phyloP scores from a whole-genome alignment of 1,284 basidiomycete genomes.

The Afroboletus lepidellus region DNA sequence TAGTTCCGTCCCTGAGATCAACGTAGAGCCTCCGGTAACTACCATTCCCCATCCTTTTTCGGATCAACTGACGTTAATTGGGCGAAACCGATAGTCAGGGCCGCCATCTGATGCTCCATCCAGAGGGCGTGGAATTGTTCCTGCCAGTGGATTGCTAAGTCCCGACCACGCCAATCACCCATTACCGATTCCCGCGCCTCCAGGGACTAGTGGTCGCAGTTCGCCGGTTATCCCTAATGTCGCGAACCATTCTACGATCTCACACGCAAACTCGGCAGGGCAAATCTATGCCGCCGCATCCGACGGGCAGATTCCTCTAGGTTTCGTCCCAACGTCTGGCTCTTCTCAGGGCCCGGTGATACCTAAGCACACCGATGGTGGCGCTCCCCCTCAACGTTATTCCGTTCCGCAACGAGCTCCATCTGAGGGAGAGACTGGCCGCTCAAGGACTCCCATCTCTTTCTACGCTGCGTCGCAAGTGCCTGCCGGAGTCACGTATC shows the following conservation, averaged over 20 bases:
- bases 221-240: constrained; percentile 15
- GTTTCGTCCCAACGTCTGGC: constrained; percentile 11
- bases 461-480: constrained; percentile 31
- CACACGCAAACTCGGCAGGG: constrained; percentile 13
- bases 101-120: constrained; percentile 36
- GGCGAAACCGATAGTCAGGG: constrained; percentile 25
- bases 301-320: constrained; percentile 12
- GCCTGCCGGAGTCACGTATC: constrained; percentile 29
- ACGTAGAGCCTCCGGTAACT: constrained; percentile 31
- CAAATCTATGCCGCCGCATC: constrained; percentile 13
- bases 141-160: constrained; percentile 25
- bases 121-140: constrained; percentile 20
- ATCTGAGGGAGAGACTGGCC: constrained; percentile 23
- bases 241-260: constrained; percentile 12
- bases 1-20: constrained; percentile 36
- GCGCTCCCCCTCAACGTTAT: constrained; percentile 13
- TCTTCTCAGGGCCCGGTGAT: constrained; percentile 23
- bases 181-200: constrained; percentile 23
- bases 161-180: constrained; percentile 33
- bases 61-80: constrained; percentile 16
- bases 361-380: constrained; percentile 14
- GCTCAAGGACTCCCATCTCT: constrained; percentile 22
- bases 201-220: constrained; percentile 5
- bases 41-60: constrained; percentile 7
- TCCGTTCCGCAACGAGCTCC: constrained; percentile 10